Evolutionary conservation across 2,329 filamentous ascomycete genomes (phyloP).

Genomic region (Aureobasidium musti): DNA sequence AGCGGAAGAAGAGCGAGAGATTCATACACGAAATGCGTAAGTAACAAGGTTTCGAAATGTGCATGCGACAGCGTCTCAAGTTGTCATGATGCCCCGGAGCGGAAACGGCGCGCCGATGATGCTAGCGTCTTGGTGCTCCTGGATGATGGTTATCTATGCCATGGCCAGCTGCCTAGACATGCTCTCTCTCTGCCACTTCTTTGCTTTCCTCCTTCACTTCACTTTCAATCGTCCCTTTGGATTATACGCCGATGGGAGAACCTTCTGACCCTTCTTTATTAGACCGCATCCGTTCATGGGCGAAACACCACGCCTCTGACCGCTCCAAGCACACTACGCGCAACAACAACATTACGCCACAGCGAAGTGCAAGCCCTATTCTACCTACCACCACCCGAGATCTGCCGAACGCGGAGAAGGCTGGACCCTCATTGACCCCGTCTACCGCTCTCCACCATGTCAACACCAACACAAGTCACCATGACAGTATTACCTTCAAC

Average conservation of each 20-base stretch:
- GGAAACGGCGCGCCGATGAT: slow-evolving; percentile 16
- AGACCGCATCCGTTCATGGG: slow-evolving; percentile 56
- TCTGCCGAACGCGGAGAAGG: slow-evolving; percentile 16
- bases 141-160: slow-evolving; percentile 21
- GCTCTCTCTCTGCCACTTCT: slow-evolving; percentile 12
- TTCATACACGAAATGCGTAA: slow-evolving; percentile 18
- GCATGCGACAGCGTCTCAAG: neutral
- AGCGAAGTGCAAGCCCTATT: slow-evolving; percentile 38
- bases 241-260: slow-evolving; percentile 55
- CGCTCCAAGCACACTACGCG: slow-evolving; percentile 32
- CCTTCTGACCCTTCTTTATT: slow-evolving; percentile 54
- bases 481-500: slow-evolving; percentile 32
- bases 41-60: neutral
- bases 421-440: slow-evolving; percentile 29
- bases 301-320: slow-evolving; percentile 48
- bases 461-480: slow-evolving; percentile 38
- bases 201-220: slow-evolving; percentile 25
- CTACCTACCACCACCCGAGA: slow-evolving; percentile 35
- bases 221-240: slow-evolving; percentile 29
- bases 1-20: neutral
- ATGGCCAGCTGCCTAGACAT: neutral
- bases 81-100: slow-evolving; percentile 16
- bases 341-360: slow-evolving; percentile 30
- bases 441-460: slow-evolving; percentile 14
- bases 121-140: slow-evolving; percentile 20